Conservation (phyloP, 75 land plant species). For the Cunninghamia lanceolata region DNA sequence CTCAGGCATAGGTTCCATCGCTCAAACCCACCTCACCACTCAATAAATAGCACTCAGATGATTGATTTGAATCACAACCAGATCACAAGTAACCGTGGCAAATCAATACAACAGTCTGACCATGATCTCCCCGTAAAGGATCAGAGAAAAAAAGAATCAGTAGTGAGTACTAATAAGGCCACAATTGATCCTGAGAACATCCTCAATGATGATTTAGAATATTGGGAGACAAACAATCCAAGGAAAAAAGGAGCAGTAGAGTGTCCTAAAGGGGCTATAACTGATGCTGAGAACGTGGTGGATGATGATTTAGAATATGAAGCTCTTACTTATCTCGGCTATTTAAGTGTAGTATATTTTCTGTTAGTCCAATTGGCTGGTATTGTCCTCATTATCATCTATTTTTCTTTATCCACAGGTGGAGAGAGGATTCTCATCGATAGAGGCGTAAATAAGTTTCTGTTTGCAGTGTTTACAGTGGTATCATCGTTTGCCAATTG, state of each 20-base stretch:
- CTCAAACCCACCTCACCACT: not conserved
- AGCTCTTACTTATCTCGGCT: conserved; percentile 26
- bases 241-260: not conserved
- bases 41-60: not conserved
- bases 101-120: not conserved
- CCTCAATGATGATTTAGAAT: not conserved
- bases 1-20: conserved; percentile 5
- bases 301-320: conserved; percentile 16
- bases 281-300: not conserved
- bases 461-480: conserved; percentile 42
- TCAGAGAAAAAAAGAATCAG: too few species aligned
- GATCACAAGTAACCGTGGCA: not conserved
- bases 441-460: conserved; percentile 22
- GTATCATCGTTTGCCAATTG: conserved; percentile 70
- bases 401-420: conserved; percentile 22
- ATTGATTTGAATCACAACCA: not conserved
- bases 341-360: conserved; percentile 46
- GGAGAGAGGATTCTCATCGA: conserved; percentile 25
- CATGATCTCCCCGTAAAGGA: too few species aligned
- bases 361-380: conserved; percentile 39
- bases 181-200: too few species aligned
- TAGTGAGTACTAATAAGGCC: too few species aligned
- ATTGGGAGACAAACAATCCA: not conserved
- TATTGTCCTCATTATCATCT: conserved; percentile 13
- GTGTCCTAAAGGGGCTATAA: not conserved